phyloP scores from a whole-genome alignment of 1,284 basidiomycete species.

The Trichosporon sp. region DNA sequence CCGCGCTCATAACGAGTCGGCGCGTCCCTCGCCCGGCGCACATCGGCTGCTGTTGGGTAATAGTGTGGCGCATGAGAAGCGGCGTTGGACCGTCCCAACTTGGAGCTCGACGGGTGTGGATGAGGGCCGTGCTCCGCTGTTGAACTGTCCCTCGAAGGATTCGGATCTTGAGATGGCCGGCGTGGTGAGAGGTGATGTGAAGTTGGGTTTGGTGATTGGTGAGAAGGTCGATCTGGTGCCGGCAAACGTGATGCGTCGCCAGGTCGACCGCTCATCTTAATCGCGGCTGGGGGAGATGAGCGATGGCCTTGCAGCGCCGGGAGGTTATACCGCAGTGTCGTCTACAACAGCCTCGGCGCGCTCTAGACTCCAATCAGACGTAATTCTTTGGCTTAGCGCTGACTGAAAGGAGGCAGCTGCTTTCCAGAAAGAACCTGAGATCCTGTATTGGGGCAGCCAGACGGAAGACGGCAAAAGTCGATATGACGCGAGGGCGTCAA shows the following conservation, averaged over 20 bases:
- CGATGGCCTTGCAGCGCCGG: not conserved
- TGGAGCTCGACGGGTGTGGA: not conserved
- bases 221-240: constrained; percentile 5
- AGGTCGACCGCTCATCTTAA: constrained; percentile 5
- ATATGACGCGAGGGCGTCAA: not conserved
- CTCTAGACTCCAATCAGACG: not conserved
- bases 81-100: not conserved
- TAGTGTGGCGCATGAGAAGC: not conserved
- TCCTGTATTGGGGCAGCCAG: no score
- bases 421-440: not conserved
- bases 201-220: not conserved
- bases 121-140: not conserved
- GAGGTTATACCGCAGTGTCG: not conserved
- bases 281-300: not conserved
- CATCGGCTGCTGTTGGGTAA: not conserved
- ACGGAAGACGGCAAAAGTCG: not conserved
- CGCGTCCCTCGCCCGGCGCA: not conserved
- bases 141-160: not conserved
- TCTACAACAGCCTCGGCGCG: not conserved
- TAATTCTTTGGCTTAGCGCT: not conserved
- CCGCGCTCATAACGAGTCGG: not conserved
- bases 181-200: not conserved
- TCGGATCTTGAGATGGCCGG: not conserved
- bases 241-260: not conserved
- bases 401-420: not conserved